Conservation (phyloP, 2,329 filamentous ascomycete genomes). For the Aotearoamyces nothofagi region DNA sequence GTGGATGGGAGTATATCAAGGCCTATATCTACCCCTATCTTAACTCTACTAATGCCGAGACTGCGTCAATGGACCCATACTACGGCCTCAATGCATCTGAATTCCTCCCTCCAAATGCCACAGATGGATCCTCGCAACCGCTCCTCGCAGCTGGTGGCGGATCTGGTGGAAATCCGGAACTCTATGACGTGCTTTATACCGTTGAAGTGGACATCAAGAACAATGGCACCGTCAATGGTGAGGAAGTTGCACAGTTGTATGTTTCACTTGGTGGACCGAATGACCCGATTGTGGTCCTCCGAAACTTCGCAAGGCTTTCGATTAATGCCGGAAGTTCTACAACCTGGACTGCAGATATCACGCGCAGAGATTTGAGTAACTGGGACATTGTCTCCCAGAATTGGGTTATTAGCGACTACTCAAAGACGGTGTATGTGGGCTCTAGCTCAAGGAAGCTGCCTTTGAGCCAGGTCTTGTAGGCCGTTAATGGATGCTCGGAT, state of each 20-base stretch:
- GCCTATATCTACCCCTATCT: conserved; percentile 41
- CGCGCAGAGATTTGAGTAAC: conserved; percentile 70
- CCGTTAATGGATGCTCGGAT: too few species aligned
- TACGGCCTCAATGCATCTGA: conserved; percentile 14
- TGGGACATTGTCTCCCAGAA: conserved; percentile 73
- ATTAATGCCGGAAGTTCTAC: conserved; percentile 54
- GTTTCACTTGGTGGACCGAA: conserved; percentile 64
- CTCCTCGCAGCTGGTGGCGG: conserved; percentile 30
- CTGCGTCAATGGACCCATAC: conserved; percentile 29
- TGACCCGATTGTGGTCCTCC: conserved; percentile 51
- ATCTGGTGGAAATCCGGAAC: conserved; percentile 36
- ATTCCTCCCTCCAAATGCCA: conserved; percentile 26
- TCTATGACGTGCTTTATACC: conserved; percentile 39
- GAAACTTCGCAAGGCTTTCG: conserved; percentile 66
- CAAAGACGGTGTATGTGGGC: conserved; percentile 19
- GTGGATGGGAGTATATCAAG: conserved; percentile 30
- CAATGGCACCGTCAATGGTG: conserved; percentile 33
- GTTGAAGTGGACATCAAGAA: conserved; percentile 39
- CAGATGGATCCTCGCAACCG: conserved; percentile 30
- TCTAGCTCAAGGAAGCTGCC: conserved; percentile 17
- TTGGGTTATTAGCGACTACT: conserved; percentile 42
- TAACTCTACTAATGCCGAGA: conserved; percentile 29
- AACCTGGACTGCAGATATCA: conserved; percentile 54
- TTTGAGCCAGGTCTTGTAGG: conserved; percentile 12
- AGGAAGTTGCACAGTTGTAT: conserved; percentile 51